Conservation (phyloP, 441 rosid genomes). For the Hura crepitans region DNA sequence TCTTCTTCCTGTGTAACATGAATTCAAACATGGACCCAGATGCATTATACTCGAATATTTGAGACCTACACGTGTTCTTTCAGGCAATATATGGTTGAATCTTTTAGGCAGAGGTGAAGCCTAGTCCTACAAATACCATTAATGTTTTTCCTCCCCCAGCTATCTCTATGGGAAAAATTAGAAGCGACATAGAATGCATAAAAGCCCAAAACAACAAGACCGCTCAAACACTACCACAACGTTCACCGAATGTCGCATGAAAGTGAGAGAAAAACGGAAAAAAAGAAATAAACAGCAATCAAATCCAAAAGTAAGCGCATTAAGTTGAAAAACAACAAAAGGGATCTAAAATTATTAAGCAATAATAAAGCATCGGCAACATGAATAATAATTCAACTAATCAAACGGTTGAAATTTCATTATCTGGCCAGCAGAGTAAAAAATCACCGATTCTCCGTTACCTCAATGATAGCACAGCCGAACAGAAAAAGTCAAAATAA, state of each 20-base stretch:
- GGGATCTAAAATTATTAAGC: background rate
- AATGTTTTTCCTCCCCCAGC: conserved; percentile 9
- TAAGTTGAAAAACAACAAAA: background rate
- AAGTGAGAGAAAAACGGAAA: background rate
- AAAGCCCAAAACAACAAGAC: background rate
- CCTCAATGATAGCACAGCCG: background rate
- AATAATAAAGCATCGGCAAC: background rate
- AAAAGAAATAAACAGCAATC: background rate
- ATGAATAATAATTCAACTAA: background rate
- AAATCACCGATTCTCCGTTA: background rate
- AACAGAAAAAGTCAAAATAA: background rate
- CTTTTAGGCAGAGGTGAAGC: background rate
- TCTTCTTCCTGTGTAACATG: background rate
- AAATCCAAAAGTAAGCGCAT: background rate
- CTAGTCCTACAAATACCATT: conserved; percentile 7
- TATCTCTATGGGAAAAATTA: background rate
- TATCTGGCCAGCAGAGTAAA: background rate
- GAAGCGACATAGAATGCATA: background rate
- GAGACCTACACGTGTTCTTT: background rate
- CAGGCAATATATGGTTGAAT: background rate
- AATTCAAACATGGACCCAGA: background rate
- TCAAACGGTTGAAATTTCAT: conserved; percentile 3
- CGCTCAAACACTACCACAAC: background rate
- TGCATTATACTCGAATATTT: too few species aligned
- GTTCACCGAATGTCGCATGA: background rate